Conservation (phyloP, 441 rosid species). For the Gossypium trilobum region DNA sequence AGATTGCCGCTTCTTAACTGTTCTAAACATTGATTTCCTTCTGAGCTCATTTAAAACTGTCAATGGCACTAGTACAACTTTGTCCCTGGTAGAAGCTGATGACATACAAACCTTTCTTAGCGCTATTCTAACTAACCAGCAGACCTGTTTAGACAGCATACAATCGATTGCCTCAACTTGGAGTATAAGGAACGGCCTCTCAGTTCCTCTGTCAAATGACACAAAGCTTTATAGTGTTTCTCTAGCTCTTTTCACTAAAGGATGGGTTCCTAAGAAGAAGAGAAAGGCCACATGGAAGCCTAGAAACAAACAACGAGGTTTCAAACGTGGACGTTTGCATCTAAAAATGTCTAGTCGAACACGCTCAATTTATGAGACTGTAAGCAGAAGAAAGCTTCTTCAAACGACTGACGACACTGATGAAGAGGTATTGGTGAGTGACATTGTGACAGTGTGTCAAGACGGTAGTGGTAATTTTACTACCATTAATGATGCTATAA, state of each 20-base stretch:
- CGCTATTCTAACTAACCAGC: constrained; percentile 53
- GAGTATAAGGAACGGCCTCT: constrained; percentile 38
- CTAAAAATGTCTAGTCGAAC: constrained; percentile 44
- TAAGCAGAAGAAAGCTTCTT: constrained; percentile 37
- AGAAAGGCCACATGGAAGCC: constrained; percentile 24
- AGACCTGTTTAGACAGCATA: constrained; percentile 55
- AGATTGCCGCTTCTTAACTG: constrained; percentile 58
- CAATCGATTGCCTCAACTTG: constrained; percentile 37
- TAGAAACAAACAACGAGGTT: constrained; percentile 18
- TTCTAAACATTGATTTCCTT: constrained; percentile 53
- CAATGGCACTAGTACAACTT: constrained; percentile 24
- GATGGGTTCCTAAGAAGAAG: constrained; percentile 46
- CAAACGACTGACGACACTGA: constrained; percentile 11
- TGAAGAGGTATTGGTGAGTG: constrained; percentile 32
- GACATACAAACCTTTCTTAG: constrained; percentile 52
- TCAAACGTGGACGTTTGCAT: constrained; percentile 41
- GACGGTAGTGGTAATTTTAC: constrained; percentile 66
- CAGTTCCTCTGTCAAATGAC: constrained; percentile 48
- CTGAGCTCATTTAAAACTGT: constrained; percentile 36
- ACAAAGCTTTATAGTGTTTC: constrained; percentile 68
- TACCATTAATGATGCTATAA: constrained; percentile 57
- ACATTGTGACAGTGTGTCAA: constrained; percentile 53
- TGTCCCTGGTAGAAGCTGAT: constrained; percentile 42
- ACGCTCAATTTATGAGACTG: constrained; percentile 43
- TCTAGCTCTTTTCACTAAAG: constrained; percentile 57